Percentiles rank a stretch among this genome's conserved stretches.
phyloP scores from a whole-genome alignment of 345 rosid genomes.

The Populus pruinosa region DNA sequence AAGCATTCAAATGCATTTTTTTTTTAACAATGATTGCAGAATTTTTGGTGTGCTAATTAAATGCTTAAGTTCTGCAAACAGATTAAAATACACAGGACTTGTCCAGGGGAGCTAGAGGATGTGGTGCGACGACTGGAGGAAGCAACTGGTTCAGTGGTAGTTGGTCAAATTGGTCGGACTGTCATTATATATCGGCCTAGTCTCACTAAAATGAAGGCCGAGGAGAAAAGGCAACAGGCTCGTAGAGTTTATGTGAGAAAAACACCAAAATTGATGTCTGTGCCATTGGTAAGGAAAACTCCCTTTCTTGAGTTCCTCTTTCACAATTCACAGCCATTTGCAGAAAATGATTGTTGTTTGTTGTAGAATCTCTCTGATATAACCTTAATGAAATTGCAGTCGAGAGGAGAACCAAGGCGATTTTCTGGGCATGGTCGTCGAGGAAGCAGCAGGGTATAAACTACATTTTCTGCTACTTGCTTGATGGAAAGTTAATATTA shows the following conservation, averaged over 20 bases:
- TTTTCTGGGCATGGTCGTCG: conserved; percentile 42
- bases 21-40: not conserved
- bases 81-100: conserved; percentile 77
- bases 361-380: not conserved
- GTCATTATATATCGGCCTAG: conserved; percentile 83
- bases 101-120: conserved; percentile 74
- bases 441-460: conserved; percentile 29
- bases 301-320: not conserved
- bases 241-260: conserved; percentile 40
- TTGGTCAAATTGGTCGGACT: conserved; percentile 74
- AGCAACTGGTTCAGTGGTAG: conserved; percentile 63
- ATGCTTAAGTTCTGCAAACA: conserved; percentile 21
- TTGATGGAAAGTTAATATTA: not conserved
- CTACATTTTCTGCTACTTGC: not conserved
- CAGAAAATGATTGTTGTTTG: not conserved
- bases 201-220: conserved; percentile 71
- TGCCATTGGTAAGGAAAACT: conserved; percentile 30
- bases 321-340: not conserved
- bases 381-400: conserved; percentile 31
- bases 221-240: conserved; percentile 60
- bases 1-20: not conserved
- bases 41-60: conserved; percentile 12
- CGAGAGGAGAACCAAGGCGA: conserved; percentile 32
- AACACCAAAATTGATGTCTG: conserved; percentile 25
- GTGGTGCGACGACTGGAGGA: conserved; percentile 57